Evolutionary conservation across 2,329 filamentous ascomycete genomes (phyloP), one percentile per base, ranked within the genome.

Genomic region (Paecilomyces niveus): DNA sequence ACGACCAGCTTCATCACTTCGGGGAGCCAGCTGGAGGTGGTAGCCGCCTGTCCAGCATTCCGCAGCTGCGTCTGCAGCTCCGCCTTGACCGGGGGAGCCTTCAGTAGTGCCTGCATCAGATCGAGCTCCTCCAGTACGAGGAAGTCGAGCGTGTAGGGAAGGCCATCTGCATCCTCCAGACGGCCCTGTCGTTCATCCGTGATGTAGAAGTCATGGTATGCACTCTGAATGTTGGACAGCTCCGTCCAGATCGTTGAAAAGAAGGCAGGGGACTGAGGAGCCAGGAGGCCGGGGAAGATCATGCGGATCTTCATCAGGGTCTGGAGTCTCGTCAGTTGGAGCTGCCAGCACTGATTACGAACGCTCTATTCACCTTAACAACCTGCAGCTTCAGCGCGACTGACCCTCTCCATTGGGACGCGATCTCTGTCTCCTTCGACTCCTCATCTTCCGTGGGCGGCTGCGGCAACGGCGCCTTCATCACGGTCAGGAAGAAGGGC

Each of bases 121-220:
- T 99, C 94, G 24, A 99, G 81, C 73, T 97, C 92, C 73, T 99
- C 94, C 7, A 97, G 79, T 3, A 97, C 86, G 55, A 99, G 82
- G 69, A 96, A 94, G 74, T 99, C 94, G 24, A 99, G 81, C 1
- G 92, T 96, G 74, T 96, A 97, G 0, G 93, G 92, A n/a, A 99
- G 81, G 50, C 87, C 87, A 71, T 99, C 93, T 3, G 89, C 85
- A 72, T 97, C 92, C 72, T 96, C 92, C 33, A 97, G 77, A 39
- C 93, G 86, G 57, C 92, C 90, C 74, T 97, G 92, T 53, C 89
- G 85, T 65, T 93, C 90, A 63, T 90, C 87, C 57, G 89, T 83
- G 65, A 97, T 90, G 74, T 95, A 99, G 69, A 96, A 86, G 63
- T 88, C 81, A 64, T 90, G 85, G 71, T 97, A 95, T 50, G 87